These are phyloP conservation scores for Glycine latifolia DNA, from an alignment of 306 rosid species.

Conservation along the genomic window DNA sequence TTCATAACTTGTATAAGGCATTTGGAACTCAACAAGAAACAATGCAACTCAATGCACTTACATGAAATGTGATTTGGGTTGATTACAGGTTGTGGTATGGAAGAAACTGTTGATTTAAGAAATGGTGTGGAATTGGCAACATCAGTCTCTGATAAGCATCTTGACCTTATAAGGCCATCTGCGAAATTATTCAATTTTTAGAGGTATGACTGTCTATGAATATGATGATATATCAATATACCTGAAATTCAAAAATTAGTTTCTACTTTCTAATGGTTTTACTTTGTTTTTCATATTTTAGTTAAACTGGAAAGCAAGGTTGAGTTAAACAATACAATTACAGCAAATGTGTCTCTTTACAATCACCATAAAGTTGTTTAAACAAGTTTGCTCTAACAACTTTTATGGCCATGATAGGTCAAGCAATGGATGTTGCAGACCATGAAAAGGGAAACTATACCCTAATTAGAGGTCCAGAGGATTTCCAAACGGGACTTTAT, in stretches of 20 bases:
- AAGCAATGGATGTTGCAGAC: constrained; percentile 59
- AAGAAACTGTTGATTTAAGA: constrained; percentile 54
- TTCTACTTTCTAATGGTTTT: background rate
- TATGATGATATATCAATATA: background rate
- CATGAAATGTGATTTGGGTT: constrained; percentile 39
- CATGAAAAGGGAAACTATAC: constrained; percentile 71
- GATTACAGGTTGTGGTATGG: constrained; percentile 53
- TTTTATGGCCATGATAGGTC: constrained; percentile 64
- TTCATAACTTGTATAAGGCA: background rate
- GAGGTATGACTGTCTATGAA: constrained; percentile 56
- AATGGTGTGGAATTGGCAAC: constrained; percentile 65
- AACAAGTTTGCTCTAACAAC: constrained; percentile 44
- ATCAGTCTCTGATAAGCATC: constrained; percentile 72
- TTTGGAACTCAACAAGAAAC: constrained; percentile 18
- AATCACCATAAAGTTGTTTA: constrained; percentile 2
- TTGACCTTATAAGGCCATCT: constrained; percentile 79
- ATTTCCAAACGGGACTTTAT: constrained; percentile 71
- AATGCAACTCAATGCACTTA: constrained; percentile 6
- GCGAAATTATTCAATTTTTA: constrained; percentile 69
- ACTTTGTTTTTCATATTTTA: constrained; percentile 26
- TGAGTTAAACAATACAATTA: background rate
- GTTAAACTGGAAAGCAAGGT: constrained; percentile 21
- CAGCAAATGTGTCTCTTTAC: background rate
- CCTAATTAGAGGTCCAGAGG: constrained; percentile 80
- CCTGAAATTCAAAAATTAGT: constrained; percentile 3